Evolutionary conservation across 2,329 filamentous ascomycete genomes (phyloP).

Genomic region (Bipolaris oryzae): DNA sequence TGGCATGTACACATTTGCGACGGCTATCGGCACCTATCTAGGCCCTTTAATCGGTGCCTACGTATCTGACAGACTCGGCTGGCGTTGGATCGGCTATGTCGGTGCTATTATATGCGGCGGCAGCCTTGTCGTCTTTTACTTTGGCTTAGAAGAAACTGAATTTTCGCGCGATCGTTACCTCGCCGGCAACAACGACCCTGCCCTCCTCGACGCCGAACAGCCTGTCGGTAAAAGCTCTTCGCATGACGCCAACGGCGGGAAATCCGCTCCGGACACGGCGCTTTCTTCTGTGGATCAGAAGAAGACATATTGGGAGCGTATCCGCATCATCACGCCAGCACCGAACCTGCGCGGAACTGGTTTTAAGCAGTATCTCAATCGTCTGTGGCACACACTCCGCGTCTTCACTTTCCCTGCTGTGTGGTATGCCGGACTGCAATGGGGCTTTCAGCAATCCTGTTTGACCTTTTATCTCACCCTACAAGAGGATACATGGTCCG

Average conservation of each 20-base stretch:
- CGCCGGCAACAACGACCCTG: not conserved
- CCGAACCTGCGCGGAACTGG: slow-evolving; percentile 1
- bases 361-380: slow-evolving; percentile 1
- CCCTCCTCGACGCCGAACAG: not conserved
- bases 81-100: not conserved
- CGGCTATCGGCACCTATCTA: slow-evolving; percentile 1
- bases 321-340: not conserved
- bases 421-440: slow-evolving; percentile 2
- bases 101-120: not conserved
- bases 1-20: slow-evolving; percentile 3
- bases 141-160: slow-evolving; percentile 1
- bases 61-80: not conserved
- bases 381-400: not conserved
- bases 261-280: not conserved
- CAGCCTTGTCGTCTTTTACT: not conserved
- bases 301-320: slow-evolving; percentile 1
- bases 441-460: slow-evolving; percentile 2
- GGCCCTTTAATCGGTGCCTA: not conserved
- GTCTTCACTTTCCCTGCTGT: slow-evolving; percentile 4
- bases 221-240: not conserved
- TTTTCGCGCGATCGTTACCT: not conserved
- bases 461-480: slow-evolving; percentile 2
- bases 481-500: not conserved
- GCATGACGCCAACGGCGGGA: not conserved
- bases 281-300: not conserved